Conservation (phyloP, 805 yeast species). For the Kluyveromyces aestuarii region DNA sequence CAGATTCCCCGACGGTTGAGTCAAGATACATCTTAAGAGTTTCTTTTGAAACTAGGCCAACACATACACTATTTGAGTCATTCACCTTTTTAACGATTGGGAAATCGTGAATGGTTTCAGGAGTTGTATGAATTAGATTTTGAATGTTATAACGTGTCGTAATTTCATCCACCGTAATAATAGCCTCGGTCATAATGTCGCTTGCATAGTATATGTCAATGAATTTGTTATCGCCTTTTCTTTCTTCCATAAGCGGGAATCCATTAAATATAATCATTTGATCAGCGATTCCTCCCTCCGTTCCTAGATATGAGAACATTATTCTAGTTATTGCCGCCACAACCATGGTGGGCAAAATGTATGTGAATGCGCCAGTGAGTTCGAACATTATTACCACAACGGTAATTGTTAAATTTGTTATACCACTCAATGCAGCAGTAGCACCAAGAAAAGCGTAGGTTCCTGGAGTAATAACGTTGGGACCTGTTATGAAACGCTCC, state of each 20-base stretch:
- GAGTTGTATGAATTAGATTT: conserved; percentile 17
- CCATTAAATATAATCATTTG: conserved; percentile 89
- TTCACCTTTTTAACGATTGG: conserved; percentile 42
- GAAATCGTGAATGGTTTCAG: conserved; percentile 36
- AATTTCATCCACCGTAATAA: conserved; percentile 18
- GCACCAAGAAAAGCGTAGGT: conserved; percentile 95
- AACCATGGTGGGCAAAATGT: conserved; percentile 92
- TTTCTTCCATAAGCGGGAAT: conserved; percentile 62
- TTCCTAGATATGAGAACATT: conserved; percentile 69
- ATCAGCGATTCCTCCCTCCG: conserved; percentile 82
- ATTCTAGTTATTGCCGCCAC: conserved; percentile 82
- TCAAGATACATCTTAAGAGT: not conserved
- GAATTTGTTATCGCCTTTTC: conserved; percentile 58
- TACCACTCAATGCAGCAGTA: conserved; percentile 90
- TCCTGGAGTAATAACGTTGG: conserved; percentile 76
- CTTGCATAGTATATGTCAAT: conserved; percentile 35
- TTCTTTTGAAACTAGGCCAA: conserved; percentile 23
- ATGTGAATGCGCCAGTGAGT: conserved; percentile 87
- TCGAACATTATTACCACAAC: conserved; percentile 96
- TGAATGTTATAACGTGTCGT: conserved; percentile 20
- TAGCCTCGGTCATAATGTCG: conserved; percentile 53
- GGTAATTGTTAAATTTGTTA: conserved; percentile 83
- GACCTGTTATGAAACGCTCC: conserved; percentile 37
- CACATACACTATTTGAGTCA: conserved; percentile 31
- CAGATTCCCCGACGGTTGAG: not conserved